Evolutionary conservation across 78 protist genomes (phyloP).

Genomic region (Monosiga brevicollis): DNA sequence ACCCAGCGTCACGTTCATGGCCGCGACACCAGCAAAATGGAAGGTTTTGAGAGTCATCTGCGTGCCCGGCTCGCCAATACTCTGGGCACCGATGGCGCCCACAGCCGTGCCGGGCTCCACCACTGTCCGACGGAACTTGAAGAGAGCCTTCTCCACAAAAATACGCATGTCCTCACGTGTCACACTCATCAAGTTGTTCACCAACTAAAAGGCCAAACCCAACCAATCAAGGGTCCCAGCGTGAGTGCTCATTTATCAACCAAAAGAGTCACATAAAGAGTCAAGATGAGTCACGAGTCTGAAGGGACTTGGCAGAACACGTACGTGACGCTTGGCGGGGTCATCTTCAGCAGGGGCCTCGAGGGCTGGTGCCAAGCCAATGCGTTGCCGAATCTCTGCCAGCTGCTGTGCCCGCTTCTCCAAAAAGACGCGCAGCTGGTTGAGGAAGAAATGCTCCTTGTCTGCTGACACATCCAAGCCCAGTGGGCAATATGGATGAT

Average conservation of each 20-base stretch:
- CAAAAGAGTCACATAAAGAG: neutral
- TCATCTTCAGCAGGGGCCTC: neutral
- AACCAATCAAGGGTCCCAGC: no score
- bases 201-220: no score
- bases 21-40: constrained; percentile 99
- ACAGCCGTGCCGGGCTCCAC: constrained; percentile 95
- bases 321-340: neutral
- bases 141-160: neutral
- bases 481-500: no score
- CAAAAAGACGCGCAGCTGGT: constrained; percentile 23
- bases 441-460: constrained; percentile 15
- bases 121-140: neutral
- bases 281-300: neutral
- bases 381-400: constrained; percentile 9
- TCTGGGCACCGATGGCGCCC: constrained; percentile 96
- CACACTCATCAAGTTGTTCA: no score
- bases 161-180: no score
- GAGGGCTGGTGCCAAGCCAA: neutral
- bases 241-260: neutral
- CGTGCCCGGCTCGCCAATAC: constrained; percentile 96
- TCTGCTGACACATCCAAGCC: no score
- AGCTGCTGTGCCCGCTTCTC: constrained; percentile 16
- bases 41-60: constrained; percentile 98
- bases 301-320: neutral
- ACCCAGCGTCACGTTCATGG: constrained; percentile 89